A percentile compares a stretch with the other conserved stretches of the same genome.
Conservation (phyloP, 1,139 yeast genomes). For the Lodderomyces elongisporus region DNA sequence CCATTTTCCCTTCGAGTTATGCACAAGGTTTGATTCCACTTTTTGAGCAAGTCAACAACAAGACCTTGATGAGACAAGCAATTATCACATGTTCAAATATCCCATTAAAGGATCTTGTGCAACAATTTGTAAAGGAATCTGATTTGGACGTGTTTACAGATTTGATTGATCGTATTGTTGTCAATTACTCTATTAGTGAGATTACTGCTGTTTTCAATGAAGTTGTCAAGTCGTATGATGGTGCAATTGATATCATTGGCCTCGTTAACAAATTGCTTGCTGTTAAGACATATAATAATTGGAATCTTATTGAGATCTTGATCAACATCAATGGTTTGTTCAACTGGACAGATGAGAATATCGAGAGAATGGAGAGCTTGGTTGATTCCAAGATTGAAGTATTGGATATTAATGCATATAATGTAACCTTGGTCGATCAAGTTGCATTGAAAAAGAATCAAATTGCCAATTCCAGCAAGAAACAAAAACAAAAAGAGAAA, state of each 20-base stretch:
- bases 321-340: slow-evolving; percentile 71
- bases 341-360: slow-evolving; percentile 50
- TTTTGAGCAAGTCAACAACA: slow-evolving; percentile 36
- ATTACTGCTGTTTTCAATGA: slow-evolving; percentile 34
- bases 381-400: slow-evolving; percentile 48
- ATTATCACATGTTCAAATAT: slow-evolving; percentile 72
- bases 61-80: slow-evolving; percentile 73
- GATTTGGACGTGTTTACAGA: slow-evolving; percentile 61
- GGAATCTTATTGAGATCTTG: slow-evolving; percentile 56
- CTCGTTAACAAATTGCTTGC: slow-evolving; percentile 23
- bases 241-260: slow-evolving; percentile 41
- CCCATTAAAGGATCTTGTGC: slow-evolving; percentile 56
- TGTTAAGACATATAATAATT: slow-evolving; percentile 36
- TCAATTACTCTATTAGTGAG: slow-evolving; percentile 50
- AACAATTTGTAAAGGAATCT: slow-evolving; percentile 46
- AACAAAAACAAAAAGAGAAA: slow-evolving; percentile 7
- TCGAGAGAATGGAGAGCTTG: slow-evolving; percentile 39
- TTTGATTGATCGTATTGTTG: slow-evolving; percentile 58
- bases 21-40: slow-evolving; percentile 51
- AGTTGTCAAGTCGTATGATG: slow-evolving; percentile 20
- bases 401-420: slow-evolving; percentile 46
- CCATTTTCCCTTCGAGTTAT: slow-evolving; percentile 65
- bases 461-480: slow-evolving; percentile 19
- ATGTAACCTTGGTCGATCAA: slow-evolving; percentile 53
- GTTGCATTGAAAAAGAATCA: slow-evolving; percentile 26